These are phyloP conservation scores for Aschersonia sp. DNA, from an alignment of 2,329 filamentous ascomycete species.

Conservation along the genomic window DNA sequence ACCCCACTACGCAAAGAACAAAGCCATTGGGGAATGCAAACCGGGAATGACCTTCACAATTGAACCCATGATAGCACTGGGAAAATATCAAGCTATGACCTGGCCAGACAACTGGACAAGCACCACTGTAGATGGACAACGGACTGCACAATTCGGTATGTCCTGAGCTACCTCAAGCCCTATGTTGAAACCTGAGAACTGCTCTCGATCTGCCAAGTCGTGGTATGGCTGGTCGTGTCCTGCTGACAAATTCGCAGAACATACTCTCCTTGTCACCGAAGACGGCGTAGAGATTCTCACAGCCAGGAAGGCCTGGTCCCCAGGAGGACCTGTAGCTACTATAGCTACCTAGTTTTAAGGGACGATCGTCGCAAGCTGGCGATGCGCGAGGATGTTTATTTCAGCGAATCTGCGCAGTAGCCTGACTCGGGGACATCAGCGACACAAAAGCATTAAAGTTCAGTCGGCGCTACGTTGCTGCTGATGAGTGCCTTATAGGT, in stretches of 20 bases:
- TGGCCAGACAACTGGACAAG: constrained; percentile 99
- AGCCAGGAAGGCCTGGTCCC: constrained; percentile 55
- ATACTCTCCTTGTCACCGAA: constrained; percentile 72
- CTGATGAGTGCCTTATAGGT: too few relatives aligned
- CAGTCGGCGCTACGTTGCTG: too few relatives aligned
- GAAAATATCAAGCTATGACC: constrained; percentile 81
- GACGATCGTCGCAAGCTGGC: too few relatives aligned
- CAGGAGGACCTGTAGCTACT: constrained; percentile 50
- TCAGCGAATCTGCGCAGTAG: too few relatives aligned
- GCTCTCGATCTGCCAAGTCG: too few relatives aligned
- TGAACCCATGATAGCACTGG: constrained; percentile 93
- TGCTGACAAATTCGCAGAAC: constrained; percentile 33
- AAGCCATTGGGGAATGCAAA: constrained; percentile 87
- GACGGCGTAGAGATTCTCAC: constrained; percentile 71
- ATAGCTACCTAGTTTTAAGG: too few relatives aligned
- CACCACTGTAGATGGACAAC: constrained; percentile 76
- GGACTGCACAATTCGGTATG: constrained; percentile 84
- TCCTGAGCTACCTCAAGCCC: constrained; percentile 3
- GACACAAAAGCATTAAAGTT: too few relatives aligned
- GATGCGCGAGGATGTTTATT: too few relatives aligned
- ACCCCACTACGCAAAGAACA: constrained; percentile 97
- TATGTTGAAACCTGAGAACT: too few relatives aligned
- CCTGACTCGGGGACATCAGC: too few relatives aligned
- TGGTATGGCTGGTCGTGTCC: too few relatives aligned
- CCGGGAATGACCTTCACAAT: constrained; percentile 98